Conservation (phyloP, 2,329 filamentous ascomycete species). For the Penicillium sp. region DNA sequence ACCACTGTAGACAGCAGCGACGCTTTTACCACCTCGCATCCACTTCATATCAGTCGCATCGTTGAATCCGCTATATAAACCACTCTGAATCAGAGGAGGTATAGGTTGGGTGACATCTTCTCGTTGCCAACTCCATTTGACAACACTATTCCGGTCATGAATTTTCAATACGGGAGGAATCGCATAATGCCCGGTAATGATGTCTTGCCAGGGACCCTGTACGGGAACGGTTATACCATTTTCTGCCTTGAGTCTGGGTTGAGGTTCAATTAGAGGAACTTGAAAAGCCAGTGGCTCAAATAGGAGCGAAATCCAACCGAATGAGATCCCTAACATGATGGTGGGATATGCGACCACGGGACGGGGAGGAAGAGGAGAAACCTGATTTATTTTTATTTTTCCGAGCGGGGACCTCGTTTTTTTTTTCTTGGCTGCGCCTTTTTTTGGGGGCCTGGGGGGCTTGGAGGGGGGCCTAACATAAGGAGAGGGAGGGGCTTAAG, state of each 20-base stretch:
- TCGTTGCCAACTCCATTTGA: slow-evolving; percentile 19
- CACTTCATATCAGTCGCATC: slow-evolving; percentile 29
- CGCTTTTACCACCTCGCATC: slow-evolving; percentile 21
- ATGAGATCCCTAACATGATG: slow-evolving; percentile 12
- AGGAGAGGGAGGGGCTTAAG: no score
- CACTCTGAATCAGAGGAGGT: slow-evolving; percentile 14
- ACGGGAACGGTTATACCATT: background rate
- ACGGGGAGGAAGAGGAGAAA: background rate
- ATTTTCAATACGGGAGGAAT: slow-evolving; percentile 15
- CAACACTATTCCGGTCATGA: slow-evolving; percentile 12
- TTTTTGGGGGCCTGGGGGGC: no score
- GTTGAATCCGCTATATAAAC: slow-evolving; percentile 21
- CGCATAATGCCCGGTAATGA: slow-evolving; percentile 19
- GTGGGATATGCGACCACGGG: background rate
- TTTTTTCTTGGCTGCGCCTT: no score
- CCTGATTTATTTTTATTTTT: background rate
- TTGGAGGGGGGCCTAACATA: no score
- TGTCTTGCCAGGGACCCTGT: slow-evolving; percentile 13
- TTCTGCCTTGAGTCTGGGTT: slow-evolving; percentile 11
- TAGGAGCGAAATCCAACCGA: slow-evolving; percentile 13
- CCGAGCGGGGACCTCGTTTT: no score
- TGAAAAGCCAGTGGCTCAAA: slow-evolving; percentile 13
- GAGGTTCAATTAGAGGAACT: slow-evolving; percentile 13
- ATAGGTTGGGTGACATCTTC: slow-evolving; percentile 21
- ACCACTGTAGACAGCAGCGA: slow-evolving; percentile 24